Evolutionary conservation across 2,329 filamentous ascomycete genomes (phyloP).

Genomic region (Colletotrichum filicis): DNA sequence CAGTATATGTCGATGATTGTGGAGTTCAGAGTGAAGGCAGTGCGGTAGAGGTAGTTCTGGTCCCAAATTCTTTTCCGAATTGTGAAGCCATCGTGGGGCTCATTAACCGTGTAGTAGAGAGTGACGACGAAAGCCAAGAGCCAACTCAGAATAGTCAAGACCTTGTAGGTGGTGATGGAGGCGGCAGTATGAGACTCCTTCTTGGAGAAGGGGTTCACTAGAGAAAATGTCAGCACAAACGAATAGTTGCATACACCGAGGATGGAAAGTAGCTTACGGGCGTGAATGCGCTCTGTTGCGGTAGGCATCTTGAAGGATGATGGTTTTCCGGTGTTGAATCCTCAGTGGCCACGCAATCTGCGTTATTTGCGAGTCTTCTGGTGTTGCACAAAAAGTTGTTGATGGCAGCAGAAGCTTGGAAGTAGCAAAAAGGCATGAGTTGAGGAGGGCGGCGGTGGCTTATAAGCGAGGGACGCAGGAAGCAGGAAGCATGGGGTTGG

Average conservation of each 20-base stretch:
- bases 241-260: neutral
- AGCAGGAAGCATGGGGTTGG: slow-evolving; percentile 11
- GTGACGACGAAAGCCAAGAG: slow-evolving; percentile 76
- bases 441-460: slow-evolving; percentile 19
- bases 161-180: slow-evolving; percentile 78
- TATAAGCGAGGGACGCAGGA: slow-evolving; percentile 17
- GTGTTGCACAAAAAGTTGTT: slow-evolving; percentile 5
- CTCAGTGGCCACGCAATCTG: neutral
- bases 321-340: neutral
- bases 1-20: slow-evolving; percentile 79
- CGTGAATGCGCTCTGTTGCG: slow-evolving; percentile 31
- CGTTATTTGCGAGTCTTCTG: no score
- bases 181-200: slow-evolving; percentile 72
- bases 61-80: slow-evolving; percentile 77
- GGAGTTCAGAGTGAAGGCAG: slow-evolving; percentile 80
- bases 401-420: slow-evolving; percentile 6
- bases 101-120: slow-evolving; percentile 78
- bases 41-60: slow-evolving; percentile 73
- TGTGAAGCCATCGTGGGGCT: slow-evolving; percentile 70
- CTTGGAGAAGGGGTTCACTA: slow-evolving; percentile 82
- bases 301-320: slow-evolving; percentile 24
- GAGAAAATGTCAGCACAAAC: slow-evolving; percentile 24
- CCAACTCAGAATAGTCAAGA: slow-evolving; percentile 80
- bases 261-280: slow-evolving; percentile 19
- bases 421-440: neutral